Percentiles rank a stretch among this genome's conserved stretches.
These are phyloP conservation scores for Cladophialophora immunda DNA, from an alignment of 2,329 filamentous ascomycete genomes.

Conservation along the genomic window DNA sequence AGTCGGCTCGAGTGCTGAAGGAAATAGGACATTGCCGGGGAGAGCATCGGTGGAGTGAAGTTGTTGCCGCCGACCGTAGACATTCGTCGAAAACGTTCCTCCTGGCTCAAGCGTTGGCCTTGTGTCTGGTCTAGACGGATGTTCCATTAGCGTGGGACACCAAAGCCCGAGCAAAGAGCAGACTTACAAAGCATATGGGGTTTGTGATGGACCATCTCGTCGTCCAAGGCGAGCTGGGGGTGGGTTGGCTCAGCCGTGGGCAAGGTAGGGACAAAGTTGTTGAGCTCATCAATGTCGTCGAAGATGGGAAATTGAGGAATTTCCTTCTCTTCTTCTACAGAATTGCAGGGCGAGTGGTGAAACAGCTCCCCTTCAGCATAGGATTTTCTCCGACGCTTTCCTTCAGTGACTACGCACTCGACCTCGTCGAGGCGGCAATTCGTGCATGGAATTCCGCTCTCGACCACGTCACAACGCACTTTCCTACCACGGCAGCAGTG, in stretches of 20 bases:
- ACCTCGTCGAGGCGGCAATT: conserved; percentile 74
- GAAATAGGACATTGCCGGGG: conserved; percentile 45
- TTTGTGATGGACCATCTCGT: conserved; percentile 61
- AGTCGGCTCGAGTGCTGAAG: conserved; percentile 60
- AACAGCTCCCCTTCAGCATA: conserved; percentile 49
- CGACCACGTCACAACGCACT: conserved; percentile 92
- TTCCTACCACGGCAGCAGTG: conserved; percentile 88
- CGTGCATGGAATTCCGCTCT: conserved; percentile 82
- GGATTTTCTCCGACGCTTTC: conserved; percentile 80
- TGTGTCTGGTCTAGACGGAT: conserved; percentile 58
- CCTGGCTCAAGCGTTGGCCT: conserved; percentile 53
- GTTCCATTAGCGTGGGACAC: conserved; percentile 21
- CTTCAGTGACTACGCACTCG: conserved; percentile 73
- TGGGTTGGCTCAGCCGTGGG: conserved; percentile 12
- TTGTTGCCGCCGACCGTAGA: conserved; percentile 52
- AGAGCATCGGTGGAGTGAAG: conserved; percentile 50
- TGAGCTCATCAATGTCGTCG: conserved; percentile 41
- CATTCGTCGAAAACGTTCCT: conserved; percentile 56
- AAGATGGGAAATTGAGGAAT: conserved; percentile 42
- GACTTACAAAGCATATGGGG: conserved; percentile 71
- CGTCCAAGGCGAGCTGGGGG: conserved; percentile 51
- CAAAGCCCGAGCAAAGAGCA: conserved; percentile 8
- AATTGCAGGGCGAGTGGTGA: conserved; percentile 38
- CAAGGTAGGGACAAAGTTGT: conserved; percentile 28
- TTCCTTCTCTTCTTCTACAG: conserved; percentile 38